Evolutionary conservation across 257 asterid species (phyloP).

Genomic region (Handroanthus guayacan): DNA sequence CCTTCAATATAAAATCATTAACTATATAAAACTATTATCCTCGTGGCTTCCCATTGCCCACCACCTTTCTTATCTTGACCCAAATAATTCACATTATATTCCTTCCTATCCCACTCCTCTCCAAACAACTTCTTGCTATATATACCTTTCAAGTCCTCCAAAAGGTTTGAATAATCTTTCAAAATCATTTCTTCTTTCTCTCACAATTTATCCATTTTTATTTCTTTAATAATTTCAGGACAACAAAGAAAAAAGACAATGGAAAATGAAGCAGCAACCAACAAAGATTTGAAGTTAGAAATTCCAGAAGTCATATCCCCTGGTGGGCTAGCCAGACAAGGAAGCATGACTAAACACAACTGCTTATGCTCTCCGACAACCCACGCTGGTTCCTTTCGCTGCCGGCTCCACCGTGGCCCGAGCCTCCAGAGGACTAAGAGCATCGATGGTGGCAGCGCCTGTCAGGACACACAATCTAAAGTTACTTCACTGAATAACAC

Average conservation of each 20-base stretch:
- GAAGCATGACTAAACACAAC: conserved; percentile 58
- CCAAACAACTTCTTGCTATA: not conserved
- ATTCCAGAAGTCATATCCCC: conserved; percentile 40
- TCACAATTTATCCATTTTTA: not conserved
- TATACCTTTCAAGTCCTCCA: not conserved
- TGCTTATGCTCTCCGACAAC: conserved; percentile 87
- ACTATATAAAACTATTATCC: not conserved
- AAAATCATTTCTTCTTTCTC: not conserved
- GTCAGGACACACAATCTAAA: conserved; percentile 44
- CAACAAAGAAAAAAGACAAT: no score
- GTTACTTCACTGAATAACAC: conserved; percentile 33
- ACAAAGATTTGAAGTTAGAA: conserved; percentile 62
- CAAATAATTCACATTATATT: conserved; percentile 29
- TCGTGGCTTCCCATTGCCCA: conserved; percentile 15
- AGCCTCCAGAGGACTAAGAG: conserved; percentile 70
- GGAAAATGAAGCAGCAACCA: conserved; percentile 49
- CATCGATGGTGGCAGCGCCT: no score
- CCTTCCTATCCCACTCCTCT: conserved; percentile 29
- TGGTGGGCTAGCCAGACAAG: conserved; percentile 71
- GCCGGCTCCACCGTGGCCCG: conserved; percentile 74
- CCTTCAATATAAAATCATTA: no score
- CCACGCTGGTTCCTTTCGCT: conserved; percentile 80
- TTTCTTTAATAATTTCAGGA: conserved; percentile 12
- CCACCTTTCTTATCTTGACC: conserved; percentile 51
- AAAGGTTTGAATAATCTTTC: not conserved